Percentiles rank a stretch among this genome's conserved stretches.
phyloP scores from a whole-genome alignment of 2,329 filamentous ascomycete genomes.

The Aspergillus cejpii region DNA sequence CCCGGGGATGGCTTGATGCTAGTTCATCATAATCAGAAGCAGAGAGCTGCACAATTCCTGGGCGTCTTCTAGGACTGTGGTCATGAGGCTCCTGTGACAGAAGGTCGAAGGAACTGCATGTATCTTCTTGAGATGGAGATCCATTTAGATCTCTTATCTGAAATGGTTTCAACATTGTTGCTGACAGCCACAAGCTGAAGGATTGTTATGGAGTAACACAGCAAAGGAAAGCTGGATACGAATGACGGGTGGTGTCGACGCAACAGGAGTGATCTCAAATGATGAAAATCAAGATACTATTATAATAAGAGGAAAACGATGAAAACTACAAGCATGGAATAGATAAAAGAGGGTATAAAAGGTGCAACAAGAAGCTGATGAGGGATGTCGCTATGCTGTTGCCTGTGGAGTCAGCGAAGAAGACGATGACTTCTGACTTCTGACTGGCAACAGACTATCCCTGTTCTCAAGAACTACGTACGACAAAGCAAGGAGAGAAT shows the following conservation, averaged over 20 bases:
- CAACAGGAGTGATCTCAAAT: background rate
- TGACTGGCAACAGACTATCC: background rate
- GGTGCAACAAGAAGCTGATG: background rate
- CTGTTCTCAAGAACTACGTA: background rate
- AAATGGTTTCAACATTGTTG: constrained; percentile 38
- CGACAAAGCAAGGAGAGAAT: background rate
- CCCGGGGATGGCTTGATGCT: constrained; percentile 36
- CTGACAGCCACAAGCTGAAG: constrained; percentile 2
- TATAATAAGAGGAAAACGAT: background rate
- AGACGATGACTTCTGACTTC: background rate
- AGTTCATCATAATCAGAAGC: constrained; percentile 40
- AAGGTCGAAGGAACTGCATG: constrained; percentile 8
- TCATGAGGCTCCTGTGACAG: background rate
- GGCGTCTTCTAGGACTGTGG: constrained; percentile 5
- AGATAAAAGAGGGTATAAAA: background rate
- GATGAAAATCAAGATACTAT: background rate
- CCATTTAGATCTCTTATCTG: constrained; percentile 35
- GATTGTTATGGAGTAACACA: constrained; percentile 1
- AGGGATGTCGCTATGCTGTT: background rate
- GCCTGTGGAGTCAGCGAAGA: background rate
- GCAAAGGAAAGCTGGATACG: constrained; percentile 4
- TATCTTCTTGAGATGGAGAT: constrained; percentile 14
- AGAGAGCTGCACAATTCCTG: constrained; percentile 38
- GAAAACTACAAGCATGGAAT: background rate
- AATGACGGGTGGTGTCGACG: background rate